Evolutionary conservation across 331 rosid species (phyloP).

Genomic region (Erythrophleum ivorense): DNA sequence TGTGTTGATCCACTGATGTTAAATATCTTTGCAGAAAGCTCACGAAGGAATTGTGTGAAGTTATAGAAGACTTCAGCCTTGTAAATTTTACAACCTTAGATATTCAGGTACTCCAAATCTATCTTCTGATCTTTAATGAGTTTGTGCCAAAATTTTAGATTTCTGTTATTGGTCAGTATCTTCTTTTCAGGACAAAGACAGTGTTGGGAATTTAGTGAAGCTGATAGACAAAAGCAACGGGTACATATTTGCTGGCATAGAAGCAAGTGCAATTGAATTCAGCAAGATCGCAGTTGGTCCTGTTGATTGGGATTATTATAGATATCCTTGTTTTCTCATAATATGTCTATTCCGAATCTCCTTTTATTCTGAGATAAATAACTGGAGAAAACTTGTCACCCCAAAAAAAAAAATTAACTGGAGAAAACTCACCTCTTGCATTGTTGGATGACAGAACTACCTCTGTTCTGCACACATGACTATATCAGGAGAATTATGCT

Average conservation of each 20-base stretch:
- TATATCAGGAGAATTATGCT: background rate
- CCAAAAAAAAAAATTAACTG: no score
- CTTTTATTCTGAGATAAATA: background rate
- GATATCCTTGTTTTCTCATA: conserved; percentile 74
- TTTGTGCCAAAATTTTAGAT: conserved; percentile 24
- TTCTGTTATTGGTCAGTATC: conserved; percentile 26
- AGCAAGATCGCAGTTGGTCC: conserved; percentile 91
- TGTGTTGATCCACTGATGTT: background rate
- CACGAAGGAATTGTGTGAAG: conserved; percentile 91
- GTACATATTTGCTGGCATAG: conserved; percentile 85
- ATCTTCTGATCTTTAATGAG: conserved; percentile 18
- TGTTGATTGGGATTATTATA: conserved; percentile 87
- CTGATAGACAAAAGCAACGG: conserved; percentile 92
- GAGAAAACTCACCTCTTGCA: background rate
- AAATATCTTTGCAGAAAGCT: conserved; percentile 76
- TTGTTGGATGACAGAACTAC: background rate
- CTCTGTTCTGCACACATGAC: background rate
- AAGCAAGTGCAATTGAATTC: conserved; percentile 87
- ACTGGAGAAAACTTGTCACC: background rate
- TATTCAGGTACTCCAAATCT: conserved; percentile 68
- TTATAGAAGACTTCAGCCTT: conserved; percentile 69
- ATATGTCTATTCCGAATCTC: conserved; percentile 1
- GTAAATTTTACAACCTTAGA: conserved; percentile 90
- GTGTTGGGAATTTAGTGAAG: conserved; percentile 90
- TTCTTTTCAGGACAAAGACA: conserved; percentile 85